Percentiles rank a stretch among this genome's conserved stretches.
phyloP scores from a whole-genome alignment of 352 stramenopile genomes.

The Phytophthora citrophthora region DNA sequence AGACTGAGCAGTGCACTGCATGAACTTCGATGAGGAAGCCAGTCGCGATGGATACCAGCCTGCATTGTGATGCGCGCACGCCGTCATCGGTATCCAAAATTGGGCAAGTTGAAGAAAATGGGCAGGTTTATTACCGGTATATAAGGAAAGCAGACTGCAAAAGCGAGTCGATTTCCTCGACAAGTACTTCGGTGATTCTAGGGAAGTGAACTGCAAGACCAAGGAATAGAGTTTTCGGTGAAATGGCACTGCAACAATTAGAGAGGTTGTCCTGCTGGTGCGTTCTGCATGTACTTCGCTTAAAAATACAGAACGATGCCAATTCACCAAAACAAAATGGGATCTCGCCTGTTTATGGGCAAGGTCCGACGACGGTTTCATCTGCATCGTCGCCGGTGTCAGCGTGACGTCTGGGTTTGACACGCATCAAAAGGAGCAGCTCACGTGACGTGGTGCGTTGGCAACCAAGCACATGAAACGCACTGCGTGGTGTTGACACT shows the following conservation, averaged over 20 bases:
- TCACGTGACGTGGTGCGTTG: background rate
- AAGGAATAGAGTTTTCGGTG: too few relatives aligned
- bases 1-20: background rate
- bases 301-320: background rate
- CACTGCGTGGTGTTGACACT: too few relatives aligned
- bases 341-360: background rate
- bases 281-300: too few relatives aligned
- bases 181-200: too few relatives aligned
- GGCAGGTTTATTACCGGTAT: background rate
- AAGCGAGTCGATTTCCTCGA: too few relatives aligned
- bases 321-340: background rate
- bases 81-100: background rate
- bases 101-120: background rate
- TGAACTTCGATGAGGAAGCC: constrained; percentile 6
- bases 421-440: background rate
- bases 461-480: too few relatives aligned
- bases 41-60: constrained; percentile 8
- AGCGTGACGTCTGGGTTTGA: background rate
- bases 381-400: constrained; percentile 11
- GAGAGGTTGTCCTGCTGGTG: too few relatives aligned
- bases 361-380: constrained; percentile 18
- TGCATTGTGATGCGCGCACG: background rate
- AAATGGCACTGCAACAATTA: too few relatives aligned
- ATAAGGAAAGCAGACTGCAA: too few relatives aligned
- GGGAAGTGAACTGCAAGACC: too few relatives aligned